A percentile compares a stretch with the other conserved stretches of the same genome.
These are phyloP conservation scores for Globisporangium cylindrosporum DNA, from an alignment of 352 stramenopile genomes.

Conservation along the genomic window DNA sequence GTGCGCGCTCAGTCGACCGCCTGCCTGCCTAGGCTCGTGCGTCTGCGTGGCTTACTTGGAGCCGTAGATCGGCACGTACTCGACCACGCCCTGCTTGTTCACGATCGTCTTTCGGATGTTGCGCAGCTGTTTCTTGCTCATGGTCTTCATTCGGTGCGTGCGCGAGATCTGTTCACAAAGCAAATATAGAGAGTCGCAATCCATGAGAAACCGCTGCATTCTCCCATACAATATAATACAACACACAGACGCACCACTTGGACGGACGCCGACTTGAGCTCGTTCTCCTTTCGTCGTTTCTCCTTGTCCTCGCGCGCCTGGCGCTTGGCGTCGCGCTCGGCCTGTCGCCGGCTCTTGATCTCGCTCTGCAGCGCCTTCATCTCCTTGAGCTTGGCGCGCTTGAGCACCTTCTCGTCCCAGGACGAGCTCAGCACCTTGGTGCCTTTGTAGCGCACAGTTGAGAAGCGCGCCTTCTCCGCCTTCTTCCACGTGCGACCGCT, in stretches of 20 bases:
- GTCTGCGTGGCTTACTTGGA: conserved; percentile 46
- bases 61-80: conserved; percentile 82
- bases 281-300: conserved; percentile 86
- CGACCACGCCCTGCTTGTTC: conserved; percentile 89
- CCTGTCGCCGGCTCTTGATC: conserved; percentile 73
- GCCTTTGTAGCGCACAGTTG: conserved; percentile 64
- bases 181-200: neutral
- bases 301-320: conserved; percentile 82
- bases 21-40: neutral
- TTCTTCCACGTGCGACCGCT: conserved; percentile 85
- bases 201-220: conserved; percentile 5
- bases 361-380: conserved; percentile 82
- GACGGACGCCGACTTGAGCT: conserved; percentile 85
- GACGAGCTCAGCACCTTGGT: conserved; percentile 82
- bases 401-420: conserved; percentile 86
- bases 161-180: conserved; percentile 59
- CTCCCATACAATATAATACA: conserved; percentile 12
- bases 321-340: conserved; percentile 71
- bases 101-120: conserved; percentile 91
- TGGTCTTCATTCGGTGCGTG: conserved; percentile 87
- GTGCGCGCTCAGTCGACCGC: neutral
- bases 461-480: conserved; percentile 79
- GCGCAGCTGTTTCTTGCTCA: conserved; percentile 92
- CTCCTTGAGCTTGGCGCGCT: conserved; percentile 74
- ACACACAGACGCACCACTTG: conserved; percentile 66